Evolutionary conservation across 169 alveolate species (phyloP), one percentile per base, ranked within the genome.

Genomic region (Neospora caninum): DNA sequence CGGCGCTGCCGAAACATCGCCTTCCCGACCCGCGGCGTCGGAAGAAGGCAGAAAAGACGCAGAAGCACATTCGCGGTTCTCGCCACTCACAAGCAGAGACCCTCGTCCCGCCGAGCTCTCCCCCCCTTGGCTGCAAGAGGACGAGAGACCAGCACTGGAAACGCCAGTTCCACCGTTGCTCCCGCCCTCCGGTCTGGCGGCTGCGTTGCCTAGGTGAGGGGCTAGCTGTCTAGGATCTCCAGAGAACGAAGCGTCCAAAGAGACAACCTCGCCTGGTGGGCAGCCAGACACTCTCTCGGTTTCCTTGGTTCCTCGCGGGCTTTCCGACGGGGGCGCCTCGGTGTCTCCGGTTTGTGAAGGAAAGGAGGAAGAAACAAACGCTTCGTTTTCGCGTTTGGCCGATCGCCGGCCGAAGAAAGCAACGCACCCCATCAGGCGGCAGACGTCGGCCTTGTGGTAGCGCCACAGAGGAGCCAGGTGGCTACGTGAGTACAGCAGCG

Each of bases 401-500:
- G 53, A 22, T 22, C 54, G 64, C 25, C 89, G 89, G 67, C 89
- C 89, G 22, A 82, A 42, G 36, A 82, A 82, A 0, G 89, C 89
- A 7, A 82, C 89, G 64, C 89, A 82, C 67, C 89, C 89, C 89
- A 82, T 82, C 89, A 82, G 67, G 41, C 89, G 89, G 67, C 89
- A 82, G 38, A 82, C 89, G 31, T 82, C 89, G 27, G 89, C 67
- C 67, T 82, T 82, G 67, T 82, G 89, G 43, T 10, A 25, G 38
- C 89, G 67, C 89, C 89, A 82, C 42, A 82, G 41, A 4, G 89
- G 89, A 18, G 89, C 64, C 64, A 82, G 39, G 89, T 82, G 89
- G 69, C n/a, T 38, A 20, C 89, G 89, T 13, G 89, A 82, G 67
- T 82, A 82, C 10, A 29, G 67, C 53, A 82, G 67, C 53, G 89